These are phyloP conservation scores for Blastobotrys arbuscula DNA, from an alignment of 1,139 yeast genomes.

Conservation along the genomic window DNA sequence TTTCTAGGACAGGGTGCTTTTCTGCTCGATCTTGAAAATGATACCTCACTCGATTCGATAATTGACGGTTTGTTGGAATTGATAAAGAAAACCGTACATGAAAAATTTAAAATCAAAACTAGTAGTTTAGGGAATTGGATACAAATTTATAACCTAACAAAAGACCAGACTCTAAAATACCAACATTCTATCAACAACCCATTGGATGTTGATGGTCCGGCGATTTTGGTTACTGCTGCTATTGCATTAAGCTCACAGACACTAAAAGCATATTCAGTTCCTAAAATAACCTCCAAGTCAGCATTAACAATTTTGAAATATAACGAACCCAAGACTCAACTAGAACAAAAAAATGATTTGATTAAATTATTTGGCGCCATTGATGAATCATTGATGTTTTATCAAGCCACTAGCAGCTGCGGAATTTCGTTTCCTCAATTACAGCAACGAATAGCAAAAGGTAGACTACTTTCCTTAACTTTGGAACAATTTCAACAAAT, in stretches of 20 bases:
- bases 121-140: not conserved
- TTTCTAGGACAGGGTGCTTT: not conserved
- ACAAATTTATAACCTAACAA: not conserved
- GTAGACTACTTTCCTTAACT: conserved; percentile 22
- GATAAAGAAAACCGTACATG: not conserved
- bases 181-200: not conserved
- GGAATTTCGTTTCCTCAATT: conserved; percentile 20
- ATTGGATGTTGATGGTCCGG: conserved; percentile 1
- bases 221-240: not conserved
- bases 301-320: not conserved
- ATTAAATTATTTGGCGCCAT: conserved; percentile 19
- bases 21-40: not conserved
- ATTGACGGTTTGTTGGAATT: not conserved
- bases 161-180: not conserved
- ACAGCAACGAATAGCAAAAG: conserved; percentile 20
- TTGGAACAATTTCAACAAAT: conserved; percentile 25
- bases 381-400: conserved; percentile 23
- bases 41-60: not conserved
- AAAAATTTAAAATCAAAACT: not conserved
- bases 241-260: conserved; percentile 4
- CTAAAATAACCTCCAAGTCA: not conserved
- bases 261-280: not conserved
- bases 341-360: conserved; percentile 5
- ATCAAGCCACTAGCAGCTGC: conserved; percentile 19
- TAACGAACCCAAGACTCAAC: not conserved